Evolutionary conservation across 2,329 filamentous ascomycete species (phyloP).

Genomic region (Fusarium subglutinans): DNA sequence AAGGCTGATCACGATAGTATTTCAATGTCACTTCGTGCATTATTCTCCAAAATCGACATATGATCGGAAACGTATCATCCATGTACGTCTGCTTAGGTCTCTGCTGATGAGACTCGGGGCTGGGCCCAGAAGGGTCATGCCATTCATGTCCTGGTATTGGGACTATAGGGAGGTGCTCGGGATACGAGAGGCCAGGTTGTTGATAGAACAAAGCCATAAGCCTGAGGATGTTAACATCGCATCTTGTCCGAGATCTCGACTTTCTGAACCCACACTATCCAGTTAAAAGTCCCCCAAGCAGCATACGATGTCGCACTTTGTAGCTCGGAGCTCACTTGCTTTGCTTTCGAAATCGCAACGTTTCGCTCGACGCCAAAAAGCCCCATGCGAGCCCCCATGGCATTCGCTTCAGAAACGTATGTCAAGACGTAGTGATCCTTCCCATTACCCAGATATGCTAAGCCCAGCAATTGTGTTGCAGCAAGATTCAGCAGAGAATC

Average conservation of each 20-base stretch:
- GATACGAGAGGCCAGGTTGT: slow-evolving; percentile 41
- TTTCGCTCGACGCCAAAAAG: slow-evolving; percentile 40
- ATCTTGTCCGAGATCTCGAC: not conserved
- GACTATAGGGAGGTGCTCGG: slow-evolving; percentile 31
- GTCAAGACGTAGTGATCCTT: slow-evolving; percentile 47
- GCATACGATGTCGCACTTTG: slow-evolving; percentile 33
- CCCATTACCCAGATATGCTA: slow-evolving; percentile 48
- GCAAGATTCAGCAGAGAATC: slow-evolving; percentile 43
- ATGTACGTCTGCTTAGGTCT: slow-evolving; percentile 24
- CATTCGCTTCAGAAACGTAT: slow-evolving; percentile 43
- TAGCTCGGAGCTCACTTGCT: not conserved
- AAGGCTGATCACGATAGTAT: slow-evolving; percentile 37
- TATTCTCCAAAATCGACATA: slow-evolving; percentile 52
- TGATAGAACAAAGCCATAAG: slow-evolving; percentile 31
- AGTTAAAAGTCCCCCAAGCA: slow-evolving; percentile 50
- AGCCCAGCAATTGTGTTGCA: slow-evolving; percentile 46
- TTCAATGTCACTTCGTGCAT: slow-evolving; percentile 45
- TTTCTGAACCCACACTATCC: slow-evolving; percentile 46
- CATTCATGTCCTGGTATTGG: slow-evolving; percentile 28
- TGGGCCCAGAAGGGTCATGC: not conserved
- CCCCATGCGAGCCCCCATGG: slow-evolving; percentile 45
- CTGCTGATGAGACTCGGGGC: not conserved
- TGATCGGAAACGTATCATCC: slow-evolving; percentile 43
- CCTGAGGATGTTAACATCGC: not conserved
- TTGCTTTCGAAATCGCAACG: slow-evolving; percentile 5